Conservation (phyloP, 2,329 filamentous ascomycete genomes). For the Paraconiothyrium sp. region DNA sequence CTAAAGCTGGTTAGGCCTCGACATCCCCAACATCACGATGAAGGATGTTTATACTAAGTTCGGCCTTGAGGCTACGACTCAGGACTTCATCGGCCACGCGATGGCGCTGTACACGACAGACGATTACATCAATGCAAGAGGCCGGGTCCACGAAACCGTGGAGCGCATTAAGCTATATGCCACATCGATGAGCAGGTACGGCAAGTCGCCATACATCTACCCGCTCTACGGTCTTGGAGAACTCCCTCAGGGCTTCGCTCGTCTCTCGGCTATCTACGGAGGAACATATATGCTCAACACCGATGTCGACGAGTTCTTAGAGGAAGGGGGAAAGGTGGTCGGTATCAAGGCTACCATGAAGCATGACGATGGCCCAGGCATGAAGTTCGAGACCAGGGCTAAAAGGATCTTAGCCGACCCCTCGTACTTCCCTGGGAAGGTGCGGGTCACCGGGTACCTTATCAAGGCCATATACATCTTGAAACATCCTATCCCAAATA, state of each 20-base stretch:
- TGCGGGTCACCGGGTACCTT: conserved; percentile 85
- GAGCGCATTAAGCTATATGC: conserved; percentile 95
- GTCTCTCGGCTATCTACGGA: conserved; percentile 96
- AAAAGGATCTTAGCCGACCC: conserved; percentile 97
- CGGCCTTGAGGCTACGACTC: conserved; percentile 85
- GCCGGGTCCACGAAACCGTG: conserved; percentile 83
- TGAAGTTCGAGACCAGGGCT: conserved; percentile 96
- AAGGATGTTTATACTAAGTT: conserved; percentile 99
- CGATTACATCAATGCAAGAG: conserved; percentile 78
- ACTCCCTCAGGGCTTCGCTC: conserved; percentile 96
- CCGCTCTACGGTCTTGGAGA: conserved; percentile 97
- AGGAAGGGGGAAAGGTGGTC: conserved; percentile 84
- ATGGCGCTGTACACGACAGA: conserved; percentile 97
- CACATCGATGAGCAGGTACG: conserved; percentile 96
- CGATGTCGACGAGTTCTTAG: conserved; percentile 86
- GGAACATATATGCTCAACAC: conserved; percentile 99
- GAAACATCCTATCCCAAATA: conserved; percentile 92
- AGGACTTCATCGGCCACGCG: conserved; percentile 96
- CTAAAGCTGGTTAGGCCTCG: conserved; percentile 66
- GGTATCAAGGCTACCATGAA: conserved; percentile 99
- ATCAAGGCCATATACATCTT: conserved; percentile 97
- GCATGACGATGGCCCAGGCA: conserved; percentile 75
- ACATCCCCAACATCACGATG: conserved; percentile 84
- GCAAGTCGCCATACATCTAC: conserved; percentile 99
- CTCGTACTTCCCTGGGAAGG: conserved; percentile 93